Base-by-base conservation (phyloP, 2,329 filamentous ascomycete genomes). In the Venturia effusa region DNA sequence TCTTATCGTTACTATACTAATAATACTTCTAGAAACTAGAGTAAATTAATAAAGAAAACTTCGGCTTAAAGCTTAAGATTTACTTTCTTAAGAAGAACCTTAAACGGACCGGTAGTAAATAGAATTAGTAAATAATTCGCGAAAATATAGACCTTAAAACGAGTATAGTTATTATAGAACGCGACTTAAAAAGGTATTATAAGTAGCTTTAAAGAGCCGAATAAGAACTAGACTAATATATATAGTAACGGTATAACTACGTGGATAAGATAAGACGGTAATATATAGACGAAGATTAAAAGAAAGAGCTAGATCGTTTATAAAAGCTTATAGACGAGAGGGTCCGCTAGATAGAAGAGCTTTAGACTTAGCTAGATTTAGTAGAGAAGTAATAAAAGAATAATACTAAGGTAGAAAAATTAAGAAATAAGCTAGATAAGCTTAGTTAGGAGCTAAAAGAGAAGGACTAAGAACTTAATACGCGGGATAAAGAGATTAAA, bases 121-220 rank as follows among this genome's bases (percentile, higher is more conserved):
- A 92, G 78, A 95, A 92, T 70, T 89, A 96, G 74, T 86, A 86
- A 37, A 91, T 93, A 3, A 79, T 99, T 34, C 91, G 90, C 72
- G 94, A 99, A 76, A 99, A 99, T 72, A 95, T 94, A 4, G 92
- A 96, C 68, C 84, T 99, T 63, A 97, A 97, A 75, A 92, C 96
- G 65, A 88, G 94, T 76, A 90, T 90, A 72, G 85, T 95, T 66
- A 93, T 90, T 0, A 89, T 97, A 84, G 87, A 94, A 72, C 85
- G 88, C 66, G 94, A 99, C 70, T 81, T 99, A 22, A 85, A 89
- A 68, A 86, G 87, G 68, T 94, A 93, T 77, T 90, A 89, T 73
- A 97, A 96, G 74, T 88, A 88, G 48, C 80, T 99, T 13, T 84
- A 84, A 24, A 83, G 85, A 27, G 92, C 93, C 4, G 92, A 97